Percentiles rank a stretch among this genome's conserved stretches.
phyloP scores from a whole-genome alignment of 108 stramenopile genomes.

The Pinguiococcus pyrenoidosus region DNA sequence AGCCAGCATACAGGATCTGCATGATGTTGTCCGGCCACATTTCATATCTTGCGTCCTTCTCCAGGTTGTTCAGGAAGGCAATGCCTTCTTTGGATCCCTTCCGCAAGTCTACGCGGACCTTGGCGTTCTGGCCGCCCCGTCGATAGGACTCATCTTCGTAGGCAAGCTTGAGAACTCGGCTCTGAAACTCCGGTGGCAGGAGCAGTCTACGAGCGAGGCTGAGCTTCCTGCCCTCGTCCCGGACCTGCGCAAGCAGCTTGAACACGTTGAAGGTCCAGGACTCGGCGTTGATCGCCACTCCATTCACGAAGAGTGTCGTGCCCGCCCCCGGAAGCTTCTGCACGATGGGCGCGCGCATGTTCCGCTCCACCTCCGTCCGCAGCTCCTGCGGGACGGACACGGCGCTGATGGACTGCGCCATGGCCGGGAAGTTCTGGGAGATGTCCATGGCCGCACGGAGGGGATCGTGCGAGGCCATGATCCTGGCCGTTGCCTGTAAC shows the following conservation, averaged over 20 bases:
- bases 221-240: slow-evolving; percentile 12
- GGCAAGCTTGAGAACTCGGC: background rate
- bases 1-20: slow-evolving; percentile 26
- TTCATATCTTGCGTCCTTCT: slow-evolving; percentile 29
- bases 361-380: background rate
- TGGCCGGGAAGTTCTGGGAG: slow-evolving; percentile 23
- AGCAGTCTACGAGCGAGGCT: background rate
- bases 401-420: slow-evolving; percentile 15
- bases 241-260: slow-evolving; percentile 13
- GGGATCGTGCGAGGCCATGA: slow-evolving; percentile 8
- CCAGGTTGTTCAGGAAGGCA: slow-evolving; percentile 41
- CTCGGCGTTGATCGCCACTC: slow-evolving; percentile 9
- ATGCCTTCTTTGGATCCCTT: slow-evolving; percentile 10
- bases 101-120: slow-evolving; percentile 11
- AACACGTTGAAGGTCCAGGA: slow-evolving; percentile 36
- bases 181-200: background rate
- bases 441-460: slow-evolving; percentile 15
- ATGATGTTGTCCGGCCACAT: slow-evolving; percentile 16
- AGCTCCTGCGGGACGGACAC: slow-evolving; percentile 15
- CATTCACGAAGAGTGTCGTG: slow-evolving; percentile 30
- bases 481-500: slow-evolving; percentile 20
- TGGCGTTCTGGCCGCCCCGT: background rate
- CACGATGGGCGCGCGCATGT: background rate
- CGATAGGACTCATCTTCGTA: background rate
- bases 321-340: background rate